These are phyloP conservation scores for Fusarium sp. DNA, from an alignment of 2,329 filamentous ascomycete species.

Conservation along the genomic window DNA sequence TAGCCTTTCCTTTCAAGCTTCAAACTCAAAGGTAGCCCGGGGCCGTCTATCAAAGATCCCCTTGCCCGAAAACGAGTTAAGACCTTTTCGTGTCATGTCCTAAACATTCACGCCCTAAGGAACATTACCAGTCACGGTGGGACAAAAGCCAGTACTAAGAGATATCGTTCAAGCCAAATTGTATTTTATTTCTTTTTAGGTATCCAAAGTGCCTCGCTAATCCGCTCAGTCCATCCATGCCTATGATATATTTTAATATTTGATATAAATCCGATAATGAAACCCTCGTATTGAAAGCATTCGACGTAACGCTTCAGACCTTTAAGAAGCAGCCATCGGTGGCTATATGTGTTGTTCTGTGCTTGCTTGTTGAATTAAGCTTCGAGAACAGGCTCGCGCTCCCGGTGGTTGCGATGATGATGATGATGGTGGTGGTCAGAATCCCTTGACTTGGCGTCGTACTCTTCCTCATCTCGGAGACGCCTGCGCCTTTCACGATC, in stretches of 20 bases:
- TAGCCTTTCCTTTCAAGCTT: conserved; percentile 17
- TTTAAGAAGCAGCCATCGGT: conserved; percentile 7
- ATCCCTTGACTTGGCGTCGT: conserved; percentile 47
- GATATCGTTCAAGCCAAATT: neutral
- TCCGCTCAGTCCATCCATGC: conserved; percentile 28
- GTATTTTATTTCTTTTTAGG: conserved; percentile 27
- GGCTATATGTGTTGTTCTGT: neutral
- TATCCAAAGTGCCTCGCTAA: conserved; percentile 37
- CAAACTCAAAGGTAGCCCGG: conserved; percentile 25
- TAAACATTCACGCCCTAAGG: neutral
- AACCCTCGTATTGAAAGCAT: conserved; percentile 14
- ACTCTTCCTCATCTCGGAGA: conserved; percentile 48
- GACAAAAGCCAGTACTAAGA: neutral
- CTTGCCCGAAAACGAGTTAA: neutral
- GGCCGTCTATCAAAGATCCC: conserved; percentile 15
- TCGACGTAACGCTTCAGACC: conserved; percentile 27
- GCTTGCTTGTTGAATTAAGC: conserved; percentile 10
- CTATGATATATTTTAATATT: conserved; percentile 28
- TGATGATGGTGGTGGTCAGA: conserved; percentile 52
- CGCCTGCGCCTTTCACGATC: conserved; percentile 53
- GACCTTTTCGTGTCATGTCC: neutral
- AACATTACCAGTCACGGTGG: neutral
- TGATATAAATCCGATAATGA: conserved; percentile 19
- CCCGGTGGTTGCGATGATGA: conserved; percentile 51
- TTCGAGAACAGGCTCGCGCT: conserved; percentile 47